Evolutionary conservation across 2,329 filamentous ascomycete genomes (phyloP).

Genomic region (Penicillium sp.): DNA sequence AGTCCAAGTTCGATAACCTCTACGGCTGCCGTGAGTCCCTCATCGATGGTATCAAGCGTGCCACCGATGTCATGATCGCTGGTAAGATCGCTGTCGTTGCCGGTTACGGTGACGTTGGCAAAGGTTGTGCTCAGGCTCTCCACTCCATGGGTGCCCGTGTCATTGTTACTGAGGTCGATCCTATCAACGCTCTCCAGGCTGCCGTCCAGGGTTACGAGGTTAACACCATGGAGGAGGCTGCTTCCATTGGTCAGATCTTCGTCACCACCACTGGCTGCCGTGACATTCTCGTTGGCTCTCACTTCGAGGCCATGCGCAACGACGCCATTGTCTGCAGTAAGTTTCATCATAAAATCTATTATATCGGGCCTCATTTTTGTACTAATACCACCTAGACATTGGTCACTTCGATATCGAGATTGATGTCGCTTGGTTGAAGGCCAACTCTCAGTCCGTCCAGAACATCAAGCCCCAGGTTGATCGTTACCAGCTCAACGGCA

Average conservation of each 20-base stretch:
- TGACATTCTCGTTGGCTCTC: slow-evolving; percentile 87
- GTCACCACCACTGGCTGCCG: slow-evolving; percentile 99
- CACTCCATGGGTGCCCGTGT: slow-evolving; percentile 97
- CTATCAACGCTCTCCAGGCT: slow-evolving; percentile 99
- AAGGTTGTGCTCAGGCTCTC: slow-evolving; percentile 95
- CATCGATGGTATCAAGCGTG: slow-evolving; percentile 99
- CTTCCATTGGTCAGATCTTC: slow-evolving; percentile 87
- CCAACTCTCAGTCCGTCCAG: slow-evolving; percentile 86
- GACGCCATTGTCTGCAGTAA: slow-evolving; percentile 93
- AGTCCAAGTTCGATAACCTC: slow-evolving; percentile 99
- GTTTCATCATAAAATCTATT: background rate
- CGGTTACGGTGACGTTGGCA: slow-evolving; percentile 98
- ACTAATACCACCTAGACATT: slow-evolving; percentile 60
- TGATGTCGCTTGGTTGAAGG: slow-evolving; percentile 99
- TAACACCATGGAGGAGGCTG: slow-evolving; percentile 96
- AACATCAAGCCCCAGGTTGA: slow-evolving; percentile 99
- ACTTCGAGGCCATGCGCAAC: slow-evolving; percentile 95
- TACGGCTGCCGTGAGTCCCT: slow-evolving; percentile 99
- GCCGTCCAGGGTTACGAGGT: slow-evolving; percentile 97
- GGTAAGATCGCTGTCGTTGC: slow-evolving; percentile 98
- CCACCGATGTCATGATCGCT: slow-evolving; percentile 99
- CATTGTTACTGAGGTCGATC: slow-evolving; percentile 93
- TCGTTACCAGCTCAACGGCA: slow-evolving; percentile 93
- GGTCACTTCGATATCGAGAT: slow-evolving; percentile 99
- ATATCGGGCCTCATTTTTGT: no score